Percentiles rank a stretch among this genome's conserved stretches.
Evolutionary conservation across 176 grass and related monocot genomes (phyloP).

Genomic region (Avena atlantica): DNA sequence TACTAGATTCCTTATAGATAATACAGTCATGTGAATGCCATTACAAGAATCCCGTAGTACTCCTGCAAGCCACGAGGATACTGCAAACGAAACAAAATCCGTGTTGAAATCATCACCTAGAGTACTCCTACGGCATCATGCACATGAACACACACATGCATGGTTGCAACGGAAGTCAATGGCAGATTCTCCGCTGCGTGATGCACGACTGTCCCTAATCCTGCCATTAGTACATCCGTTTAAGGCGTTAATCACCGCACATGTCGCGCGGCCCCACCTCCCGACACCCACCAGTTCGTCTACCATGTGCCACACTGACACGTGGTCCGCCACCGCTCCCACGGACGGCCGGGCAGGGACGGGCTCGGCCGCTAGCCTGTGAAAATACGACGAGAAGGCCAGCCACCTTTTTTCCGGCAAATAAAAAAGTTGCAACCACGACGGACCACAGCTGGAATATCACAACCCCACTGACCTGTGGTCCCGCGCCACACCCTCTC

Average conservation of each 20-base stretch:
- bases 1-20: too few species aligned
- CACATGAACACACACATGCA: neutral
- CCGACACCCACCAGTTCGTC: neutral
- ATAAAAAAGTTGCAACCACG: neutral
- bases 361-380: slow-evolving; percentile 2
- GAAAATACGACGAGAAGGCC: slow-evolving; percentile 24
- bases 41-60: too few species aligned
- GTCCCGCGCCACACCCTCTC: neutral
- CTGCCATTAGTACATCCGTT: neutral
- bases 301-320: neutral
- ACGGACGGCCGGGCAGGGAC: neutral
- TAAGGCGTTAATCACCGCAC: slow-evolving; percentile 22
- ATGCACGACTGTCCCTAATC: neutral
- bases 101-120: too few species aligned
- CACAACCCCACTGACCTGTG: neutral
- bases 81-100: too few species aligned
- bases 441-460: neutral
- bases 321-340: neutral
- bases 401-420: neutral
- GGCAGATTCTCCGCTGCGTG: too few species aligned
- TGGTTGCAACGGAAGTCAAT: neutral
- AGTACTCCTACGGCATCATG: neutral
- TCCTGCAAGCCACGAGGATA: too few species aligned
- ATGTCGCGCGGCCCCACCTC: neutral
- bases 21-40: too few species aligned